Base-by-base conservation (phyloP, 352 stramenopile species). In the Globisporangium camurandrum region DNA sequence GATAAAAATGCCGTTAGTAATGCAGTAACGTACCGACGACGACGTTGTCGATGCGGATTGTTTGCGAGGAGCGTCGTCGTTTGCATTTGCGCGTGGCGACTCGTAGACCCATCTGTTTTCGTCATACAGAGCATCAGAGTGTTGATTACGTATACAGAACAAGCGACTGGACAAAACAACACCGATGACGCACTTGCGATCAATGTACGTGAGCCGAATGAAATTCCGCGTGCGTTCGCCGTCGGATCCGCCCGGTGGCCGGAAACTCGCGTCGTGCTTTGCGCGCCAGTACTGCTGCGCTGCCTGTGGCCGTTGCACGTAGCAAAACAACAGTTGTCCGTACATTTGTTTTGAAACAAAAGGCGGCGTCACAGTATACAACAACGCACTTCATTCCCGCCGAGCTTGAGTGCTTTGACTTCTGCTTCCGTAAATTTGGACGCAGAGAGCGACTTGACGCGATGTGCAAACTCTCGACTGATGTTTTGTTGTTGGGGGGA, bases 401-500 rank as follows among this genome's bases (percentile, higher is more conserved):
- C 88, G 46, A 79, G 72, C 56, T 92, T 89, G 45, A 95, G 81
- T 50, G 84, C 92, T 50, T 88, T 89, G 23, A 97, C 79, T 47
- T 97, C 89, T 10, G 83, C 87, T 49, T 96, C 85, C 4, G 88
- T 88, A 52, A 97, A 97, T 56, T 93, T 96, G 47, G 88, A 95
- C 75, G 96, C 93, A 48, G 87, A 96, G 59, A 97, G 93, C 49
- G 85, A 96, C 61, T 97, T 97, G 50, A 97, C 84, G 16, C 89
- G 83, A 53, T 97, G 89, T 7, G 78, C 85, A 62, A 97, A 97
- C 63, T 96, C 88, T 22, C 89, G 85, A 51, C 84, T 93, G 50
- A n/a, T n/a, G n/a, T n/a, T n/a, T n/a, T n/a, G n/a, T n/a, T n/a
- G n/a, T n/a, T n/a, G n/a, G n/a, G n/a, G n/a, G n/a, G n/a, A n/a